Percentiles rank a stretch among this genome's conserved stretches.
phyloP scores from a whole-genome alignment of 2,329 filamentous ascomycete genomes.

The Colletotrichum limetticola region DNA sequence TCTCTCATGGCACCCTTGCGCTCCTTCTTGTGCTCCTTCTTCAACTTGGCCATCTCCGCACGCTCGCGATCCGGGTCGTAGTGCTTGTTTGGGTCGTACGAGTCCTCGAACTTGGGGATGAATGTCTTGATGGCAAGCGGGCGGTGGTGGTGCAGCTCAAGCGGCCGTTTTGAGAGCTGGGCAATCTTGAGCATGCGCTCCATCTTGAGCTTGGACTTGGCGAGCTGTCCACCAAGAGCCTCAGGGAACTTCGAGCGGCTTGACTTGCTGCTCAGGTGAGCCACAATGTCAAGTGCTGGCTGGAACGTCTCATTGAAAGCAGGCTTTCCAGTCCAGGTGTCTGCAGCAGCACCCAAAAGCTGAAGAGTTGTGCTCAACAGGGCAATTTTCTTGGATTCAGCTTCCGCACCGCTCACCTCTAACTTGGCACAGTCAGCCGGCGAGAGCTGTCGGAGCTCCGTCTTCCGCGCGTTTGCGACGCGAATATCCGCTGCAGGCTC shows the following conservation, averaged over 20 bases:
- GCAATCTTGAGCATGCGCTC: slow-evolving; percentile 69
- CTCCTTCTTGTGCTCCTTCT: slow-evolving; percentile 93
- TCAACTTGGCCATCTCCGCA: slow-evolving; percentile 84
- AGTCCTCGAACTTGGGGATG: slow-evolving; percentile 95
- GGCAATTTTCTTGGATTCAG: slow-evolving; percentile 59
- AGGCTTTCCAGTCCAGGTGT: slow-evolving; percentile 78
- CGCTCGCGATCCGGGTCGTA: slow-evolving; percentile 96
- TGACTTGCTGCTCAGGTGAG: slow-evolving; percentile 67
- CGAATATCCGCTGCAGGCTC: slow-evolving; percentile 63
- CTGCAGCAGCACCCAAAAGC: slow-evolving; percentile 74
- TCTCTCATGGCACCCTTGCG: slow-evolving; percentile 94
- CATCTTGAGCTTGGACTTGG: slow-evolving; percentile 58
- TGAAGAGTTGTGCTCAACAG: slow-evolving; percentile 71
- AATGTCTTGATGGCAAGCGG: slow-evolving; percentile 88
- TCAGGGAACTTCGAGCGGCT: slow-evolving; percentile 63
- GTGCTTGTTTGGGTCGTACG: slow-evolving; percentile 93
- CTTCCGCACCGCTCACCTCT: slow-evolving; percentile 39
- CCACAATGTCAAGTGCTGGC: slow-evolving; percentile 68
- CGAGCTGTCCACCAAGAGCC: slow-evolving; percentile 51
- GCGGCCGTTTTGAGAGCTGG: slow-evolving; percentile 75
- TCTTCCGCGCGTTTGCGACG: slow-evolving; percentile 55
- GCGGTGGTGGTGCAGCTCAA: slow-evolving; percentile 89
- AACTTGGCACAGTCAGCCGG: slow-evolving; percentile 66
- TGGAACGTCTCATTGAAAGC: slow-evolving; percentile 84
- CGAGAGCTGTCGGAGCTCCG: slow-evolving; percentile 61